These are phyloP conservation scores for Macrophomina tecta DNA, from an alignment of 2,329 filamentous ascomycete species.

Conservation along the genomic window DNA sequence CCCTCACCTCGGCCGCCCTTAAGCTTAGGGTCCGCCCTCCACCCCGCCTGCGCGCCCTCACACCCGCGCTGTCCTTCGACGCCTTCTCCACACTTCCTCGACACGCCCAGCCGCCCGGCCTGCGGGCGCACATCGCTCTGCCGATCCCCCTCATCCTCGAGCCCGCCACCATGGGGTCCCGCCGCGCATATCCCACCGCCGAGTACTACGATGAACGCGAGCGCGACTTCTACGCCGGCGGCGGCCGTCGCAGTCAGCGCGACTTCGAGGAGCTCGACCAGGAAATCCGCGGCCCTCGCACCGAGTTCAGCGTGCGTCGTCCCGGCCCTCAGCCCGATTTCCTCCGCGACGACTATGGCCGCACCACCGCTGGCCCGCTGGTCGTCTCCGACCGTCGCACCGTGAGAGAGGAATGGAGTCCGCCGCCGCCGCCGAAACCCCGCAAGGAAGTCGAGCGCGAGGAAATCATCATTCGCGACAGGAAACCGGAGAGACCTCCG, in stretches of 20 bases:
- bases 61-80: background rate
- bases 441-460: slow-evolving; percentile 50
- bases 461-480: slow-evolving; percentile 38
- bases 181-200: slow-evolving; percentile 52
- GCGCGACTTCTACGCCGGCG: slow-evolving; percentile 55
- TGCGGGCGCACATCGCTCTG: slow-evolving; percentile 18
- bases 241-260: slow-evolving; percentile 45
- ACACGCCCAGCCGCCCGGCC: slow-evolving; percentile 14
- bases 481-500: slow-evolving; percentile 34
- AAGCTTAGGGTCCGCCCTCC: slow-evolving; percentile 8
- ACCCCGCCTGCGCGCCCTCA: slow-evolving; percentile 7
- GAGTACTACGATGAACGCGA: slow-evolving; percentile 57
- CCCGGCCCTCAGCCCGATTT: slow-evolving; percentile 56
- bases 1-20: slow-evolving; percentile 13
- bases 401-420: slow-evolving; percentile 39
- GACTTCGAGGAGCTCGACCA: slow-evolving; percentile 59
- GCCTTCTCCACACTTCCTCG: slow-evolving; percentile 10
- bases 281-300: slow-evolving; percentile 45
- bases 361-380: slow-evolving; percentile 51
- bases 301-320: slow-evolving; percentile 35
- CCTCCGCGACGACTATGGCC: slow-evolving; percentile 57
- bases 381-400: slow-evolving; percentile 54
- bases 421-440: slow-evolving; percentile 38
- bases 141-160: slow-evolving; percentile 27
- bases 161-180: slow-evolving; percentile 44